These are phyloP conservation scores for Mycena rosella DNA, from an alignment of 768 basidiomycete genomes.

Conservation along the genomic window DNA sequence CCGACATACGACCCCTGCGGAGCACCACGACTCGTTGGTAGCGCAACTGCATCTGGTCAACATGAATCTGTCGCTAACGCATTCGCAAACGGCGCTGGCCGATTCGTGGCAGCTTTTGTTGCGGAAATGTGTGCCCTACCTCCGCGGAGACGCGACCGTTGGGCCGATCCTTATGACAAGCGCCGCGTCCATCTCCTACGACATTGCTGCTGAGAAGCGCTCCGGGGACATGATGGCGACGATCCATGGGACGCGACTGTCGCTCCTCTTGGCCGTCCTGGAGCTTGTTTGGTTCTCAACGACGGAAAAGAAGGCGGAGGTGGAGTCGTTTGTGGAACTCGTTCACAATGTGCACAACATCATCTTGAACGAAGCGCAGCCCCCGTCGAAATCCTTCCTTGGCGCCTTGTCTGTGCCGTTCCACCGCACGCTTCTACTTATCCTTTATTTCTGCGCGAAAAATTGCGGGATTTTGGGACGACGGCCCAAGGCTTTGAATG, in stretches of 20 bases:
- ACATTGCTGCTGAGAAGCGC: slow-evolving; percentile 76
- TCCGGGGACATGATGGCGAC: slow-evolving; percentile 88
- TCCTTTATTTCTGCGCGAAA: slow-evolving; percentile 81
- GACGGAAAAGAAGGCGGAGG: slow-evolving; percentile 64
- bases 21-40: slow-evolving; percentile 63
- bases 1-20: slow-evolving; percentile 52
- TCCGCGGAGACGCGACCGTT: slow-evolving; percentile 70
- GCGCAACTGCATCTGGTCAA: slow-evolving; percentile 81
- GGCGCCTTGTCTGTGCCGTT: slow-evolving; percentile 74
- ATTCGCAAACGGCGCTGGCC: slow-evolving; percentile 80
- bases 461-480: slow-evolving; percentile 67
- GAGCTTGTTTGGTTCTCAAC: slow-evolving; percentile 84
- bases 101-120: slow-evolving; percentile 85
- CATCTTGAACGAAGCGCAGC: slow-evolving; percentile 79
- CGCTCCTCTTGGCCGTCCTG: slow-evolving; percentile 80
- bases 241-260: slow-evolving; percentile 82
- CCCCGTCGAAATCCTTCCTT: slow-evolving; percentile 80
- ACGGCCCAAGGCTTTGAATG: slow-evolving; percentile 64
- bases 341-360: slow-evolving; percentile 73
- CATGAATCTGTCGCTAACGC: slow-evolving; percentile 87
- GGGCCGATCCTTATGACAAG: slow-evolving; percentile 68
- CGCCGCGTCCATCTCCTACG: slow-evolving; percentile 73
- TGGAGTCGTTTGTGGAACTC: slow-evolving; percentile 71
- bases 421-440: slow-evolving; percentile 84
- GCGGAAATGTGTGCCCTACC: slow-evolving; percentile 70